phyloP scores from a whole-genome alignment of 2,329 filamentous ascomycete species.

The Fusarium neocosmosporiellum region DNA sequence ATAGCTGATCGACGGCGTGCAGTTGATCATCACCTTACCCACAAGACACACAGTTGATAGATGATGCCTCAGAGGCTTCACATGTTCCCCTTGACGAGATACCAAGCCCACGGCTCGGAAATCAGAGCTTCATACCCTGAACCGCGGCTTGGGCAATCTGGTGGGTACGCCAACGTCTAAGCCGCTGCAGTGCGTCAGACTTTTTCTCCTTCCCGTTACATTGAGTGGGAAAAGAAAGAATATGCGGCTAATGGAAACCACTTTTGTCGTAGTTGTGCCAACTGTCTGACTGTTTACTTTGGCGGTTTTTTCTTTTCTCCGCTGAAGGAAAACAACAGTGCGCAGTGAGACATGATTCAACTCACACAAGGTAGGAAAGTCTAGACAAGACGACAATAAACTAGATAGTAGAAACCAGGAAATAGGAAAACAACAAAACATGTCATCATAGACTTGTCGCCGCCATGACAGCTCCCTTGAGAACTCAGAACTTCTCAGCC shows the following conservation, averaged over 20 bases:
- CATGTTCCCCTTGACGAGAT: not conserved
- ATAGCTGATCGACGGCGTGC: not conserved
- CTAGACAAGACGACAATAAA: not conserved
- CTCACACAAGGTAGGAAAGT: not conserved
- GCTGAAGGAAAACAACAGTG: not conserved
- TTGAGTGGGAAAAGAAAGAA: not conserved
- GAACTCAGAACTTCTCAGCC: not conserved
- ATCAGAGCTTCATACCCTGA: not conserved
- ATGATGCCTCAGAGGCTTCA: not conserved
- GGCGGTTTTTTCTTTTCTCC: not conserved
- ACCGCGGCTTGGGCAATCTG: not conserved
- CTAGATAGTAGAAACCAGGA: not conserved
- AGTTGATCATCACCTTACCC: not conserved
- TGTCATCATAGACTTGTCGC: not conserved
- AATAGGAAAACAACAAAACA: not conserved
- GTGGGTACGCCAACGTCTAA: not conserved
- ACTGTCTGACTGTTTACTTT: not conserved
- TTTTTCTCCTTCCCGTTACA: not conserved
- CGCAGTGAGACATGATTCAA: not conserved
- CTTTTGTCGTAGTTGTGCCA: not conserved
- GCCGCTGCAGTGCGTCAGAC: not conserved
- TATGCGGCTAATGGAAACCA: not conserved
- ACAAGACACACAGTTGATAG: not conserved
- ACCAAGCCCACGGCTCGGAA: not conserved
- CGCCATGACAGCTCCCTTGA: constrained; percentile 19